A percentile compares a stretch with the other conserved stretches of the same genome.
Evolutionary conservation across 2,329 filamentous ascomycete genomes (phyloP).

Genomic region (Tolypocladium capitatum): DNA sequence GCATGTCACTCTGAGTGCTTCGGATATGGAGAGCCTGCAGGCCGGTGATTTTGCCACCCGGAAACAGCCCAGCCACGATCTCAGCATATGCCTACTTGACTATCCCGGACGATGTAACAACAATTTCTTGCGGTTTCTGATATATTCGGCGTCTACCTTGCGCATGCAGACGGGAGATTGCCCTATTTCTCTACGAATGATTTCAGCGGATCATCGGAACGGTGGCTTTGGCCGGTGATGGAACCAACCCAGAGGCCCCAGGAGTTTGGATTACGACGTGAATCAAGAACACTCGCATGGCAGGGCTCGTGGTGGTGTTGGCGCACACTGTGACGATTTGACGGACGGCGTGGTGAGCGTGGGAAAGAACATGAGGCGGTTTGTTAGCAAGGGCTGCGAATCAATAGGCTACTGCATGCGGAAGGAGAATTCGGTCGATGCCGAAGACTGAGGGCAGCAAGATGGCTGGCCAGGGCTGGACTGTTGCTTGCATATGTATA

Average conservation of each 20-base stretch:
- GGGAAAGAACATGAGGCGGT: not conserved
- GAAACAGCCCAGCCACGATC: not conserved
- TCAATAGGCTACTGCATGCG: not conserved
- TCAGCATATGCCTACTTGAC: not conserved
- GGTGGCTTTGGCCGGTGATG: conserved; percentile 5
- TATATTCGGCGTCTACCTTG: conserved; percentile 2
- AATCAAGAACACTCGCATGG: conserved; percentile 5
- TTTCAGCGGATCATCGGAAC: conserved; percentile 7
- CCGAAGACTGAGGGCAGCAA: not conserved
- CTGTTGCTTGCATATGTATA: not conserved
- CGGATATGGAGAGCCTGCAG: not conserved
- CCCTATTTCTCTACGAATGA: conserved; percentile 1
- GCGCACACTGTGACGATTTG: conserved; percentile 2
- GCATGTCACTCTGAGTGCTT: not conserved
- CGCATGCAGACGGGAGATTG: not conserved
- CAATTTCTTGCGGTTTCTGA: conserved; percentile 5
- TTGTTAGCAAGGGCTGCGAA: not conserved
- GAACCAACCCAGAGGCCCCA: conserved; percentile 1
- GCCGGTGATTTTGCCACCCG: not conserved
- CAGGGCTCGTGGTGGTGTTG: not conserved
- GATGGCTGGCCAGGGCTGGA: not conserved
- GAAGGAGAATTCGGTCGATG: not conserved
- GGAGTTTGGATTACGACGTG: conserved; percentile 14
- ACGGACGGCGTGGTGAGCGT: not conserved
- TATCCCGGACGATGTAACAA: conserved; percentile 16